Percentiles rank a stretch among this genome's conserved stretches.
Conservation (phyloP, 257 asterid genomes). For the Nicotiana knightiana region DNA sequence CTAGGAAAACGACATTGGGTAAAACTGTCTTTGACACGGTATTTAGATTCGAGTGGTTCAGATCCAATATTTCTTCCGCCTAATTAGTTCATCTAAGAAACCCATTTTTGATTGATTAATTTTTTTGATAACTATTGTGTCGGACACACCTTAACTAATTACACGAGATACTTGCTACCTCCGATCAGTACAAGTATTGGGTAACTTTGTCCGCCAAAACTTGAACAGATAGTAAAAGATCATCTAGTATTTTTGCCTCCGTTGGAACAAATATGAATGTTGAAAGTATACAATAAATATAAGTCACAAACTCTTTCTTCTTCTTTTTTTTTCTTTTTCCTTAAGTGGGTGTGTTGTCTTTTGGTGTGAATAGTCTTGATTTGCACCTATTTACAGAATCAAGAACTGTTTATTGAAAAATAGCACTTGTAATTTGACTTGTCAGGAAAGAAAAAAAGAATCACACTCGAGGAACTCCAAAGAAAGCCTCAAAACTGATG, state of each 20-base stretch:
- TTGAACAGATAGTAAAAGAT: too few species aligned
- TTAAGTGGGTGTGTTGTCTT: neutral
- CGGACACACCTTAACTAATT: too few species aligned
- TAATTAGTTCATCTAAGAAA: neutral
- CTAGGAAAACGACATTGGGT: too few species aligned
- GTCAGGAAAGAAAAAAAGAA: neutral
- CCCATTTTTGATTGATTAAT: neutral
- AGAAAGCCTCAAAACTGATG: neutral
- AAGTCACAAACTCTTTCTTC: too few species aligned
- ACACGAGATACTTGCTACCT: too few species aligned
- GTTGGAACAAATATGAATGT: too few species aligned
- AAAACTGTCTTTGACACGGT: neutral
- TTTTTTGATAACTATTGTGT: too few species aligned
- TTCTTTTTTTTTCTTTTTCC: neutral
- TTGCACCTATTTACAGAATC: neutral
- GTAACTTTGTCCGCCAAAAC: too few species aligned
- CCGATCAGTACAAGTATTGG: too few species aligned
- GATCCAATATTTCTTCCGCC: too few species aligned
- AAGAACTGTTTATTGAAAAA: neutral
- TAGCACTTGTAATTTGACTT: neutral
- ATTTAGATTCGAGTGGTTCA: neutral
- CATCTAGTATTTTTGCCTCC: too few species aligned
- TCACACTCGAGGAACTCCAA: neutral
- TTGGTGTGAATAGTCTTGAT: neutral
- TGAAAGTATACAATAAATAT: too few species aligned